Conservation (phyloP, 148 eudicot genomes). For the Fagopyrum esculentum region DNA sequence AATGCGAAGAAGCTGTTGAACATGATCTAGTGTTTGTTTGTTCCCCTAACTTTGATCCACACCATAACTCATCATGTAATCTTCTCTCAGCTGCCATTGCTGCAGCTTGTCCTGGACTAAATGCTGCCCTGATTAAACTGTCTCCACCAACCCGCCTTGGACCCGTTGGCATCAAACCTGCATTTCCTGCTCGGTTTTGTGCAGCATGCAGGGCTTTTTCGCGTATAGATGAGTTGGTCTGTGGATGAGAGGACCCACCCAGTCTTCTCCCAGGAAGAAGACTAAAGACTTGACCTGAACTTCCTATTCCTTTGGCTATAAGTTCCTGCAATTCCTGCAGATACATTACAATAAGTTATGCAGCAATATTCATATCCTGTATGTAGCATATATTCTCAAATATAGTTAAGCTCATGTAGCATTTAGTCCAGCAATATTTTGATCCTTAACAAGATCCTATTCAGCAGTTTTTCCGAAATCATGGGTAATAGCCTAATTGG, state of each 20-base stretch:
- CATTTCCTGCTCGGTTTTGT: slow-evolving; percentile 54
- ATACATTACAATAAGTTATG: neutral
- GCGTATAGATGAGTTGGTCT: slow-evolving; percentile 56
- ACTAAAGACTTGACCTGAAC: slow-evolving; percentile 75
- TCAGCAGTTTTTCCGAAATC: neutral
- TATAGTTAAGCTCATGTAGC: too few relatives aligned
- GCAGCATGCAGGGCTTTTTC: slow-evolving; percentile 62
- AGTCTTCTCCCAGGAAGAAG: slow-evolving; percentile 72
- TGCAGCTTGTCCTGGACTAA: slow-evolving; percentile 90
- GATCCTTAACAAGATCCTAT: too few relatives aligned
- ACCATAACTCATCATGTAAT: slow-evolving; percentile 85
- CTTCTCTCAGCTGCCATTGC: slow-evolving; percentile 99
- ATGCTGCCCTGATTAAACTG: slow-evolving; percentile 56
- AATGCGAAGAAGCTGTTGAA: slow-evolving; percentile 9
- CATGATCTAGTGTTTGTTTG: slow-evolving; percentile 12
- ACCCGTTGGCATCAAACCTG: slow-evolving; percentile 61
- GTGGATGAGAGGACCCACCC: slow-evolving; percentile 62
- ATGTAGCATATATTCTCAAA: too few relatives aligned
- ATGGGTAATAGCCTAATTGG: neutral
- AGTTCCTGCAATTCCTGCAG: slow-evolving; percentile 80
- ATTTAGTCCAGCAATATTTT: too few relatives aligned
- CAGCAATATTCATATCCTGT: neutral
- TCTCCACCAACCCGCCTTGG: slow-evolving; percentile 88
- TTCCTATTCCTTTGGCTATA: slow-evolving; percentile 65
- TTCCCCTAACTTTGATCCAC: slow-evolving; percentile 36